Evolutionary conservation across 345 rosid genomes (phyloP), one percentile per base, ranked within the genome.

Genomic region (Kandelia obovata): DNA sequence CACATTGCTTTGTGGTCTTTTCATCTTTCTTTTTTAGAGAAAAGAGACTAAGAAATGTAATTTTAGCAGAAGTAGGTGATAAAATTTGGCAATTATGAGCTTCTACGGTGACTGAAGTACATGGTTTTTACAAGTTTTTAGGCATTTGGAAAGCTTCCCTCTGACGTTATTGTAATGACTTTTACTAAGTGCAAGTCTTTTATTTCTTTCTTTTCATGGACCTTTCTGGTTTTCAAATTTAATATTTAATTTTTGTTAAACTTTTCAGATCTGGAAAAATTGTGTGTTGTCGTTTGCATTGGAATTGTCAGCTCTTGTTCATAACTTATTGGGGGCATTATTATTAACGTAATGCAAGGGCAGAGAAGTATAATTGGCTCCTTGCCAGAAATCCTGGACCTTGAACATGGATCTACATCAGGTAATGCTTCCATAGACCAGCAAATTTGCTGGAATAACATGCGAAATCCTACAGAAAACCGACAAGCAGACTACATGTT

Each of bases 331-430:
- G 51, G 76, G 63, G 65, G 58, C 57, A 49, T 69, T 58, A n/a
- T 30, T 58, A 64, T 34, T 61, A 73, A 68, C 83, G 84, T 73
- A 77, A 93, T 93, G 98, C 97, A 89, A 81, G 88, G 97, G 83
- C 89, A 88, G 69, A 88, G 89, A 79, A 88, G 89, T 68, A 78
- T 84, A 3, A 69, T 91, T 37, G 89, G 91, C 78, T 89, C 93
- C 70, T 78, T 91, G 73, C 85, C 96, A 65, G 96, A 84, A 73
- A 67, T 85, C 31, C 74, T 93, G 78, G 85, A 84, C 78, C 84
- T 88, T 70, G 97, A 94, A 56, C 91, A 81, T 75, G 96, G 89
- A 51, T 89, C 97, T 65, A 32, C 97, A 59, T 87, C 96, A 65
- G 81, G 74, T 66, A 86, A 78, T 76, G 75, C 85, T 65, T 76